Conservation (phyloP, 768 basidiomycete species). For the Kwoniella pini region DNA sequence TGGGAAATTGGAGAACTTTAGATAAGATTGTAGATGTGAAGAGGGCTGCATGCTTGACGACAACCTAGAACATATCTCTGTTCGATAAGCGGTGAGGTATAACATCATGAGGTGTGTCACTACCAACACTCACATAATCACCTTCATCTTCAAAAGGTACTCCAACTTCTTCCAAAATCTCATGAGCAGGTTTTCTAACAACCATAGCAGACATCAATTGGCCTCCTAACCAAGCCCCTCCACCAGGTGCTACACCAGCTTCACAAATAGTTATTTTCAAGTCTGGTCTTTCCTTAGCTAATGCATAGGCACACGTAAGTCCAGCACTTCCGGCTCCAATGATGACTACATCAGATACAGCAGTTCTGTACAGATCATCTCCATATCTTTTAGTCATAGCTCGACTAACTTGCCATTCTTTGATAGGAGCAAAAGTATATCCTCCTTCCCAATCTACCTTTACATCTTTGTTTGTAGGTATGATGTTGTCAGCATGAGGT, state of each 20-base stretch:
- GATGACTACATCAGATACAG: not conserved
- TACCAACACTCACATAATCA: not conserved
- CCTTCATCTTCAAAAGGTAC: not conserved
- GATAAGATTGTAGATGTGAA: not conserved
- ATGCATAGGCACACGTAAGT: not conserved
- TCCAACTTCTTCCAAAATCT: not conserved
- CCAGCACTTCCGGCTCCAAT: not conserved
- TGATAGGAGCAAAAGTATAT: not conserved
- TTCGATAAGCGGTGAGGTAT: too few relatives aligned
- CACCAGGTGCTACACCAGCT: not conserved
- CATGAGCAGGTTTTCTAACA: constrained; percentile 1
- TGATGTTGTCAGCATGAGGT: not conserved
- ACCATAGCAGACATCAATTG: constrained; percentile 1
- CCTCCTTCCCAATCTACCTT: not conserved
- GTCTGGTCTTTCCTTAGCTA: not conserved
- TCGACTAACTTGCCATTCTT: constrained; percentile 1
- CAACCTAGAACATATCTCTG: not conserved
- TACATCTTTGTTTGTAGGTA: not conserved
- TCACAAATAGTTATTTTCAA: not conserved
- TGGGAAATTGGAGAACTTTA: not conserved
- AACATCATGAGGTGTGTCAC: not conserved
- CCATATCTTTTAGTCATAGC: not conserved
- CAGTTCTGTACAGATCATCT: not conserved
- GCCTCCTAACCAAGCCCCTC: not conserved
- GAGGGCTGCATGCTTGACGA: not conserved